phyloP scores from a whole-genome alignment of 768 basidiomycete genomes.

The Pisolithus tinctorius region DNA sequence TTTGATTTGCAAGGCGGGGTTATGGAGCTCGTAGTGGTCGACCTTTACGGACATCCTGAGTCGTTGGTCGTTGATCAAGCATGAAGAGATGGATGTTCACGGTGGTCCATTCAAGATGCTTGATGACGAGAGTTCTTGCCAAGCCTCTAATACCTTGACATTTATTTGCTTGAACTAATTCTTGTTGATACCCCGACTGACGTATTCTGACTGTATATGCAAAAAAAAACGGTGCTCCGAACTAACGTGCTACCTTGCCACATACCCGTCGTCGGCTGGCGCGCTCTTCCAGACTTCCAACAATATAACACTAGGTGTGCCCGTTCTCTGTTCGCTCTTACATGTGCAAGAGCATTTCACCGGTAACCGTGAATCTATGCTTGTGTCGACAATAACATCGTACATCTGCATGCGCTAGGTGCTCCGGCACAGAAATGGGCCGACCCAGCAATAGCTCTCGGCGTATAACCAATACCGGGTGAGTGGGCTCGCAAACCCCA shows the following conservation, averaged over 20 bases:
- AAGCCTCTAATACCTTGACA: neutral
- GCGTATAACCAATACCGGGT: no score
- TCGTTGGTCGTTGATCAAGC: no score
- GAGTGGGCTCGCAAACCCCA: no score
- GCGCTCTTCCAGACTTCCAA: slow-evolving; percentile 72
- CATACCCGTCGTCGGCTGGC: slow-evolving; percentile 54
- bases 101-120: neutral
- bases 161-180: neutral
- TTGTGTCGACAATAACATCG: no score
- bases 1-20: no score
- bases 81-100: no score
- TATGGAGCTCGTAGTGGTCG: no score
- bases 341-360: neutral
- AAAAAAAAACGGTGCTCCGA: neutral
- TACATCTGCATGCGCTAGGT: neutral
- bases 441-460: slow-evolving; percentile 16
- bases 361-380: neutral
- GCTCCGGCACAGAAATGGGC: slow-evolving; percentile 65
- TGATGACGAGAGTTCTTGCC: no score
- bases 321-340: neutral
- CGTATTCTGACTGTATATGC: neutral
- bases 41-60: no score
- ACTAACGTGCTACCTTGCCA: slow-evolving; percentile 27
- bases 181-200: no score
- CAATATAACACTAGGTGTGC: slow-evolving; percentile 54